Evolutionary conservation across 23 red algal genomes (phyloP).

Genomic region (Gracilariopsis chorda): DNA sequence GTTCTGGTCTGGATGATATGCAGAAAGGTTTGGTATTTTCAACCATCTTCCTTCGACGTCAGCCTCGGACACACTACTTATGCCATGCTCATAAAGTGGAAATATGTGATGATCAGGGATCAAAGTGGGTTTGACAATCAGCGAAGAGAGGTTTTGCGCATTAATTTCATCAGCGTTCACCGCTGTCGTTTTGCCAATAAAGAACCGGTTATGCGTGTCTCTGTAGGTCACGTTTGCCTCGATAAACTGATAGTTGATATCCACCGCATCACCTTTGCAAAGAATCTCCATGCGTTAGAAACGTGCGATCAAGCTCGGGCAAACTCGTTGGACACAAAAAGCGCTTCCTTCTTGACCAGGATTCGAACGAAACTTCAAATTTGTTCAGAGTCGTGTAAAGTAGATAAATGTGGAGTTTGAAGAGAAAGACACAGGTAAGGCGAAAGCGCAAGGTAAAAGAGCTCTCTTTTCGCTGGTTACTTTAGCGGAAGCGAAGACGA

Average conservation of each 20-base stretch:
- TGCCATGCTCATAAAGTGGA: background rate
- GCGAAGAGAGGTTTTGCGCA: background rate
- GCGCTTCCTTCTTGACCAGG: background rate
- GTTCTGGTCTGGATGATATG: background rate
- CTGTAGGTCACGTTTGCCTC: background rate
- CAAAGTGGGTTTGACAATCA: background rate
- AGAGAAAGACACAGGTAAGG: background rate
- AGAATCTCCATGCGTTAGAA: constrained; percentile 7
- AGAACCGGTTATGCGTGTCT: background rate
- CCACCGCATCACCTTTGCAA: background rate
- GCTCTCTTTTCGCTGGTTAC: too few relatives aligned
- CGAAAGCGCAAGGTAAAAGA: background rate
- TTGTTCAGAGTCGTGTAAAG: background rate
- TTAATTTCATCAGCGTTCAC: background rate
- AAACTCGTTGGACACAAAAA: background rate
- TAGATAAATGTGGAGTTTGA: background rate
- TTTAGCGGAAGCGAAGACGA: too few relatives aligned
- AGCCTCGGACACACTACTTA: background rate
- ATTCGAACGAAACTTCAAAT: background rate
- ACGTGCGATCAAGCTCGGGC: background rate
- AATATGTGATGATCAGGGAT: constrained; percentile 22
- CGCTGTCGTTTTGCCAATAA: background rate
- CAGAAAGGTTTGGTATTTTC: background rate
- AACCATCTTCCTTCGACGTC: background rate
- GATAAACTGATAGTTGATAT: background rate